A percentile compares a stretch with the other conserved stretches of the same genome.
phyloP scores from a whole-genome alignment of 2,329 filamentous ascomycete genomes.

The Clonostachys solani region DNA sequence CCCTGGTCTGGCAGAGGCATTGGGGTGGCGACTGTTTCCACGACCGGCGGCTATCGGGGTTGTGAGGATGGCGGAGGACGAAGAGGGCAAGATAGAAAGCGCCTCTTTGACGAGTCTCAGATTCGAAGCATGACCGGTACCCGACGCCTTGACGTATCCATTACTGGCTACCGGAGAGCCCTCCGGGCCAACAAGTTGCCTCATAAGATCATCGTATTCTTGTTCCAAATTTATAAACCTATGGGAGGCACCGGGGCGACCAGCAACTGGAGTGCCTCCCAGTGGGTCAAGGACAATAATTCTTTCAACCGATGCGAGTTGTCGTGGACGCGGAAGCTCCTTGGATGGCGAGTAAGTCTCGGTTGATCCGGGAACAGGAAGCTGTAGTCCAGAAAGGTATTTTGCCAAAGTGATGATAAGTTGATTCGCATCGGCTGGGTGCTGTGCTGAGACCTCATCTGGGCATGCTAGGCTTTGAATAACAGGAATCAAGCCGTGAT shows the following conservation, averaged over 20 bases:
- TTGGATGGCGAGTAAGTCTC: neutral
- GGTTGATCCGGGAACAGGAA: constrained; percentile 12
- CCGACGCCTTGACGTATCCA: constrained; percentile 17
- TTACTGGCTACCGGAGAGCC: constrained; percentile 20
- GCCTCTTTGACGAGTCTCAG: constrained; percentile 67
- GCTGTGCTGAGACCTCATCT: constrained; percentile 30
- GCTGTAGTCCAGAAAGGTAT: constrained; percentile 67
- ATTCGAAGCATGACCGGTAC: constrained; percentile 58
- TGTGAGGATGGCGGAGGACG: constrained; percentile 84
- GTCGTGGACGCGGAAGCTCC: constrained; percentile 32
- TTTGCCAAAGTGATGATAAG: constrained; percentile 72
- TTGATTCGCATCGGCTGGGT: constrained; percentile 46
- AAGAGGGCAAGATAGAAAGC: constrained; percentile 72
- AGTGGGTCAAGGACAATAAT: constrained; percentile 85
- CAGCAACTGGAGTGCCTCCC: constrained; percentile 73
- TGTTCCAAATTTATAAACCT: constrained; percentile 89
- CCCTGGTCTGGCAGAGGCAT: neutral
- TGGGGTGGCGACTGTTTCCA: constrained; percentile 16
- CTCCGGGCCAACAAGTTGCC: constrained; percentile 45
- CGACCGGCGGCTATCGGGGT: constrained; percentile 77
- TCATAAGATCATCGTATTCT: constrained; percentile 68
- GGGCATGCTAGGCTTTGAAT: constrained; percentile 35
- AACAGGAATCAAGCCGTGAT: constrained; percentile 27
- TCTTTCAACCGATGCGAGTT: constrained; percentile 67
- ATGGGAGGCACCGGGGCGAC: constrained; percentile 26